Percentiles rank a stretch among this genome's conserved stretches.
phyloP scores from a whole-genome alignment of 2,329 filamentous ascomycete genomes.

The Rhynchosporium secalis region DNA sequence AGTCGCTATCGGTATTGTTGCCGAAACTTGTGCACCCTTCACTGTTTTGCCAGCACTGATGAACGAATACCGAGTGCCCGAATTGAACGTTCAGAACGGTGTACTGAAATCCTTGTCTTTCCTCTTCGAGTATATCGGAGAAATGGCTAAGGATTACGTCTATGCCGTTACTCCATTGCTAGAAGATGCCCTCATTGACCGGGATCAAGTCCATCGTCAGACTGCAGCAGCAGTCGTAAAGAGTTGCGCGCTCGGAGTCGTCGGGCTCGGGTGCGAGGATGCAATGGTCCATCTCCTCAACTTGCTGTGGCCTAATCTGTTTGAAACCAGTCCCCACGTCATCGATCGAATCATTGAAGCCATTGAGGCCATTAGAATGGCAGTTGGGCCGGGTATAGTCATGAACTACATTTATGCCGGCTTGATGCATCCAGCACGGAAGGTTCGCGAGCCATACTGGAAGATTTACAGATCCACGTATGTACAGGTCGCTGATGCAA shows the following conservation, averaged over 20 bases:
- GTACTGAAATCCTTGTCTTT: slow-evolving; percentile 96
- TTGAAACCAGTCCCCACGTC: slow-evolving; percentile 96
- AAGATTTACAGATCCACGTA: slow-evolving; percentile 96
- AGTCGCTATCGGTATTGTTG: slow-evolving; percentile 96
- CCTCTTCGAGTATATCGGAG: slow-evolving; percentile 98
- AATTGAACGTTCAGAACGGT: slow-evolving; percentile 98
- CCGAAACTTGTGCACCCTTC: slow-evolving; percentile 96
- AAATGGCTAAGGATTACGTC: slow-evolving; percentile 99
- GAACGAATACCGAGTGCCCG: slow-evolving; percentile 98
- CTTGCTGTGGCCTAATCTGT: slow-evolving; percentile 92
- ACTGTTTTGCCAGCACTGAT: slow-evolving; percentile 97
- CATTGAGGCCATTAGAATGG: slow-evolving; percentile 92
- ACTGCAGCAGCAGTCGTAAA: slow-evolving; percentile 97
- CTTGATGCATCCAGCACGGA: slow-evolving; percentile 92
- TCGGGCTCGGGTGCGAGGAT: slow-evolving; percentile 94
- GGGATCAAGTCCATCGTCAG: slow-evolving; percentile 96
- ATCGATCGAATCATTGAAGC: slow-evolving; percentile 98
- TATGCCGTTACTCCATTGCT: slow-evolving; percentile 95
- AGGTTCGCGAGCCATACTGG: slow-evolving; percentile 95
- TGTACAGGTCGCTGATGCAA: slow-evolving; percentile 86
- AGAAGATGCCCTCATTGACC: slow-evolving; percentile 95
- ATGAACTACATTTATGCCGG: slow-evolving; percentile 99
- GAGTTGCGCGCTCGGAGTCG: slow-evolving; percentile 95
- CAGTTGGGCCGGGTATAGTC: slow-evolving; percentile 85
- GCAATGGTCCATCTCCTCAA: slow-evolving; percentile 98